Evolutionary conservation across 2,329 filamentous ascomycete genomes (phyloP), one percentile per base, ranked within the genome.

Genomic region (Colletotrichum falcatum): DNA sequence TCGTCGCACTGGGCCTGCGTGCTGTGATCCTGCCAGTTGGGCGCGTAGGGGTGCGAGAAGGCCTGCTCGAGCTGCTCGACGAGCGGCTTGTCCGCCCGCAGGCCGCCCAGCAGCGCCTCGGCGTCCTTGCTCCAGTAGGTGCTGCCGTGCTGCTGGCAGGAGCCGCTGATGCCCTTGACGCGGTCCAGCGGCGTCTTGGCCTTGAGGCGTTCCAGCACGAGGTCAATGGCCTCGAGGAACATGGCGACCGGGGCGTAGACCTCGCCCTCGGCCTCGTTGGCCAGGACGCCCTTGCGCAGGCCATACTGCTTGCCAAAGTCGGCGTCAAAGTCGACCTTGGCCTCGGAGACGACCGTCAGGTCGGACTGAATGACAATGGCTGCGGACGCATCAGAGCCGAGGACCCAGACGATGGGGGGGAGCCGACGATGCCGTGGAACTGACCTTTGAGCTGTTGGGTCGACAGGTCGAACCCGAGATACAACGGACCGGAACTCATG

Each of bases 11-110:
- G 93, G 74, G 86, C 86, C 83, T 98, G 94, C 2, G 96, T 98
- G 82, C 94, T 97, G 72, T 95, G 92, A 80, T 99, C 96, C 83
- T 98, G 96, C 96, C 96, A 99, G 80, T 98, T 99, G 9, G 96
- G 96, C 74, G 94, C 94, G 82, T 91, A 95, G 5, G 92, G 91
- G 79, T 97, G 92, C 20, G 94, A 92, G 78, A 98, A 93, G 0
- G 92, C 92, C 3, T 82, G 83, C 12, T 84, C 81, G 33, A 98
- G 84, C 82, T 97, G 94, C 71, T 92, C 90, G 60, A 92, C 86
- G 56, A 98, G 83, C 0, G 86, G 82, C 78, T 88, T 88, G 26
- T 81, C 81, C 3, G 86, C 78, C 74, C 93, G 86, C 53, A 98
- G 83, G 16, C 77, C 83, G 5, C 79, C 82, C 53, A 98, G 86